Evolutionary conservation across 1,139 yeast species (phyloP), one percentile per base, ranked within the genome.

Genomic region (Zygosaccharomyces pseudobailii): DNA sequence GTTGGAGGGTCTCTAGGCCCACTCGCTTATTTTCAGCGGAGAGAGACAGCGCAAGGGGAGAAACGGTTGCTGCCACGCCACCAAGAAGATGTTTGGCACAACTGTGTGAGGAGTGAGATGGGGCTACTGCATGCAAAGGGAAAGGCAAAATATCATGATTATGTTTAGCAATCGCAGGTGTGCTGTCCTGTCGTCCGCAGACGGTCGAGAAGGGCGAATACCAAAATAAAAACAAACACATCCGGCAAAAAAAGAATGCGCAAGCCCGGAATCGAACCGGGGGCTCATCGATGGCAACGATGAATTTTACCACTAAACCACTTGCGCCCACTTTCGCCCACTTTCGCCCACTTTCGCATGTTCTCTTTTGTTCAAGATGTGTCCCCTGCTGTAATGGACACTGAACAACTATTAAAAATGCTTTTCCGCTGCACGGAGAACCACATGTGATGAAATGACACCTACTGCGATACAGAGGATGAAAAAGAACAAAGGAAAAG

Each of bases 221-320:
- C 10, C 10, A 30, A 30, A 30, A 30, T 19, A 30, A 30, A 30
- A 30, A 30, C 6, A n/a, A 30, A 10, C 5, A 28, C 28, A 9
- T 24, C 10, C 9, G 27, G 27, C 9, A 19, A 37, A 42, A 42
- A 42, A 34, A 27, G 39, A 22, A 19, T 47, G 50, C 50, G 50
- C 50, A 47, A 47, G 45, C 50, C 50, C 50, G 50, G 50, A 47
- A 47, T 47, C 50, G 50, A 47, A 47, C 50, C 50, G 47, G 50
- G 50, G 50, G 50, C 50, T 46, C 50, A 47, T 37, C 48, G 50
- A 47, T 47, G 50, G 50, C 50, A 47, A 47, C 50, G 50, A 37
- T 47, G 50, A 46, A 47, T 47, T 47, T 47, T 47, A 47, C 50
- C 50, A 47, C 50, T 47, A 47, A 47, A 47, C 50, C 50, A 47